Evolutionary conservation across 257 asterid genomes (phyloP).

Genomic region (Solanum tacnaense): DNA sequence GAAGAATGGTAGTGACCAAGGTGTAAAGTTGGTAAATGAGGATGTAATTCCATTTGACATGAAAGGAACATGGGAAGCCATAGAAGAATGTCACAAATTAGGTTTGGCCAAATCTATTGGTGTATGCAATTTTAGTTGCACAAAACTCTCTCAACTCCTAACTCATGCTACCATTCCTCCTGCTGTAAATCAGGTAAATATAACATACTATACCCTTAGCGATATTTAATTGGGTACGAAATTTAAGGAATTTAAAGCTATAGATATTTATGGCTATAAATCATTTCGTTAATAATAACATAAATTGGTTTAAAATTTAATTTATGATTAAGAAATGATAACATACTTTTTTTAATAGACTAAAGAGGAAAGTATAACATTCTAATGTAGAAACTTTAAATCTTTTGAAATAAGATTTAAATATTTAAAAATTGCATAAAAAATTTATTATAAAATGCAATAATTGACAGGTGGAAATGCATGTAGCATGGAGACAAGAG

Average conservation of each 20-base stretch:
- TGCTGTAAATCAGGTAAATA: slow-evolving; percentile 37
- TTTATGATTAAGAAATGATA: too few species aligned
- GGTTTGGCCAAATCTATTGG: slow-evolving; percentile 52
- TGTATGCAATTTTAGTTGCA: slow-evolving; percentile 46
- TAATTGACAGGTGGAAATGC: slow-evolving; percentile 39
- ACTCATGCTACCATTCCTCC: slow-evolving; percentile 31
- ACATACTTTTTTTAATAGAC: too few species aligned
- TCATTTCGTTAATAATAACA: too few species aligned
- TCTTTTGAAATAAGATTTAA: too few species aligned
- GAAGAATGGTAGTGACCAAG: slow-evolving; percentile 1
- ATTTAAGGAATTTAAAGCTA: too few species aligned
- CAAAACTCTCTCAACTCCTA: slow-evolving; percentile 26
- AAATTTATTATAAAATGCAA: too few species aligned
- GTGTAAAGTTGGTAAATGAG: not conserved
- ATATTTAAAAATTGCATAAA: too few species aligned
- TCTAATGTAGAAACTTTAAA: too few species aligned
- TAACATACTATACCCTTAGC: not conserved
- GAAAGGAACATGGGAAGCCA: slow-evolving; percentile 41
- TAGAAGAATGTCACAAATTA: slow-evolving; percentile 36
- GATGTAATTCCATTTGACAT: slow-evolving; percentile 28
- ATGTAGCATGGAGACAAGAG: slow-evolving; percentile 44
- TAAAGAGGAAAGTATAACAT: too few species aligned
- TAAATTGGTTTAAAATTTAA: too few species aligned
- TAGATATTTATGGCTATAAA: too few species aligned
- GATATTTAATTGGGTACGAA: not conserved